Conservation (phyloP, 2,329 filamentous ascomycete genomes). For the Verticillium alfalfae region DNA sequence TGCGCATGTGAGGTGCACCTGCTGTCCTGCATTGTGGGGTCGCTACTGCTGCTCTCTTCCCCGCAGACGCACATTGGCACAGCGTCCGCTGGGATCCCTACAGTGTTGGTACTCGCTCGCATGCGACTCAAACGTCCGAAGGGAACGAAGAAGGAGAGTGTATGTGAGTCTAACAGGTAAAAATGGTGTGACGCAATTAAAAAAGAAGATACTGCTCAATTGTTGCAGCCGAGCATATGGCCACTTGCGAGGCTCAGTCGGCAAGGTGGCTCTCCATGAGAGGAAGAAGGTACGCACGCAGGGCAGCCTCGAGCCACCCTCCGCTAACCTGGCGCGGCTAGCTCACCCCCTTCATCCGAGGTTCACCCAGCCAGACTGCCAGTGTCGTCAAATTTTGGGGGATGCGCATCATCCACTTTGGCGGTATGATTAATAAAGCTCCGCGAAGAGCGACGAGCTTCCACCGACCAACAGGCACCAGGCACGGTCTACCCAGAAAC, state of each 20-base stretch:
- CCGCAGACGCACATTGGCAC: background rate
- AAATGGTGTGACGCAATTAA: no score
- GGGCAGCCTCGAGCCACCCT: background rate
- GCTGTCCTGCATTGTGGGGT: background rate
- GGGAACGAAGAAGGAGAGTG: no score
- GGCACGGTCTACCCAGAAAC: background rate
- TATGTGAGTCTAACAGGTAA: no score
- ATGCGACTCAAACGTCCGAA: no score
- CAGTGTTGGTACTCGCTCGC: background rate
- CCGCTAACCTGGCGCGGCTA: background rate
- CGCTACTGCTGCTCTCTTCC: background rate
- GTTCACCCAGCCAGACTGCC: background rate
- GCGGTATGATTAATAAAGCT: constrained; percentile 1
- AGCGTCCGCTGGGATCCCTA: background rate
- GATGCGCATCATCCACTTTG: background rate
- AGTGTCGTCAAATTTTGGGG: background rate
- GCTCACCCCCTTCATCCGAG: background rate
- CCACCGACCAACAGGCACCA: background rate
- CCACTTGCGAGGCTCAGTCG: no score
- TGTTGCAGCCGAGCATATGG: no score
- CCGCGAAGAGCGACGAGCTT: constrained; percentile 1
- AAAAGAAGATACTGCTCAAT: no score
- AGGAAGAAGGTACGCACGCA: no score
- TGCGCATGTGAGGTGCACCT: background rate
- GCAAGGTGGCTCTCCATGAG: no score